These are phyloP conservation scores for Aspergillus sparsus DNA, from an alignment of 495 filamentous ascomycete genomes.

Conservation along the genomic window DNA sequence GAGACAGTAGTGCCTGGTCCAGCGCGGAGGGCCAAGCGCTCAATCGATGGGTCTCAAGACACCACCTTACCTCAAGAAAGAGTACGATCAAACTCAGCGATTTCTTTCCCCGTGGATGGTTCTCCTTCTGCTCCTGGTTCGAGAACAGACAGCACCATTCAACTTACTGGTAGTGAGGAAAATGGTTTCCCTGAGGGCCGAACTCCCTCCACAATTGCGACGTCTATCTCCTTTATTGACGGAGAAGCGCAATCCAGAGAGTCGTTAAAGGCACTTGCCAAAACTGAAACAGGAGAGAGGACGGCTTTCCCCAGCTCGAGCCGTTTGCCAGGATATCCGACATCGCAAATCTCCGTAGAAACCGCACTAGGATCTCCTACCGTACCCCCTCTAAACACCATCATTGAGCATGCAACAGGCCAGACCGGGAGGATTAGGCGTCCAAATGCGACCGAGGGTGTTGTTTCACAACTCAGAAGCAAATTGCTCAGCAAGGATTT, in stretches of 20 bases:
- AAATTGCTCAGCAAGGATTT: constrained; percentile 90
- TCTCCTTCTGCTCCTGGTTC: constrained; percentile 33
- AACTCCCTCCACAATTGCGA: constrained; percentile 41
- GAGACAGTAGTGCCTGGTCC: constrained; percentile 24
- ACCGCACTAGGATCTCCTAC: constrained; percentile 33
- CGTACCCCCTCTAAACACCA: constrained; percentile 38
- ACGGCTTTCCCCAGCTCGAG: constrained; percentile 23
- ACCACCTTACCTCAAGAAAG: constrained; percentile 25
- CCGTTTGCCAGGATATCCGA: constrained; percentile 38
- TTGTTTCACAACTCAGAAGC: constrained; percentile 62
- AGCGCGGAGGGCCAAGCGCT: constrained; percentile 29
- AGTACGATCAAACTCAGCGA: constrained; percentile 36
- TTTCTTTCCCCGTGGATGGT: constrained; percentile 43
- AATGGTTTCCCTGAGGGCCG: constrained; percentile 43
- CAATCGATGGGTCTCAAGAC: constrained; percentile 31
- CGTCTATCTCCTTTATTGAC: constrained; percentile 39
- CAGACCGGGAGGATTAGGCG: constrained; percentile 27
- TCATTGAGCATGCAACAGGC: constrained; percentile 23
- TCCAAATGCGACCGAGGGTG: constrained; percentile 30
- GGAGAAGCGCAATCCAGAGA: constrained; percentile 32
- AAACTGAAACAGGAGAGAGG: constrained; percentile 29
- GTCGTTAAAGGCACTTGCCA: constrained; percentile 24
- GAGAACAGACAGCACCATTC: constrained; percentile 32
- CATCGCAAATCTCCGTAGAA: constrained; percentile 40
- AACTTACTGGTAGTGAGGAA: constrained; percentile 33